Evolutionary conservation across 768 basidiomycete genomes (phyloP).

Genomic region (Vararia minispora): DNA sequence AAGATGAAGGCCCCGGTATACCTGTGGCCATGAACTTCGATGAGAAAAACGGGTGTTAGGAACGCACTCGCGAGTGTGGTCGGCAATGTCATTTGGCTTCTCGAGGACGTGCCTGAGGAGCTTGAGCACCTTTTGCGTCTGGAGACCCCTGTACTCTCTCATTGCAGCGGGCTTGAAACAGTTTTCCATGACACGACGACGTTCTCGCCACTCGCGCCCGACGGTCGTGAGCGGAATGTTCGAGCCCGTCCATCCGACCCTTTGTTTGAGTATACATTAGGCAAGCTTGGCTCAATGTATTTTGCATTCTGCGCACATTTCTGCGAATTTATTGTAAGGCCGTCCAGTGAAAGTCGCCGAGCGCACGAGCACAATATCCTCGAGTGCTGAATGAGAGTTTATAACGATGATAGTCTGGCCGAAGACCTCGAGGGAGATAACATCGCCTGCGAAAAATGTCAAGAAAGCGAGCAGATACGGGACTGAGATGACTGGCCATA

Average conservation of each 20-base stretch:
- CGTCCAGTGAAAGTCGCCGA: constrained; percentile 23
- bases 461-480: background rate
- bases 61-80: constrained; percentile 2
- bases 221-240: background rate
- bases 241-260: background rate
- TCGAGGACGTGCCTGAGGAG: constrained; percentile 1
- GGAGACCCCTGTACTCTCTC: background rate
- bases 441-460: background rate
- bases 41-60: background rate
- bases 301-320: constrained; percentile 1
- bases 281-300: background rate
- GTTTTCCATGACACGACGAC: constrained; percentile 4
- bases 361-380: constrained; percentile 41
- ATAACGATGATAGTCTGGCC: constrained; percentile 39
- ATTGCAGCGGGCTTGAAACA: background rate
- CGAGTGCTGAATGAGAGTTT: constrained; percentile 31
- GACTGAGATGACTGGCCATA: background rate
- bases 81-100: background rate
- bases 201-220: background rate
- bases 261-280: too few relatives aligned
- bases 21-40: constrained; percentile 20
- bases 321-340: background rate
- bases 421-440: constrained; percentile 22
- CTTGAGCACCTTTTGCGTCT: background rate
- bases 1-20: background rate